These are phyloP conservation scores for Colletotrichum scovillei DNA, from an alignment of 2,329 filamentous ascomycete species.

Conservation along the genomic window DNA sequence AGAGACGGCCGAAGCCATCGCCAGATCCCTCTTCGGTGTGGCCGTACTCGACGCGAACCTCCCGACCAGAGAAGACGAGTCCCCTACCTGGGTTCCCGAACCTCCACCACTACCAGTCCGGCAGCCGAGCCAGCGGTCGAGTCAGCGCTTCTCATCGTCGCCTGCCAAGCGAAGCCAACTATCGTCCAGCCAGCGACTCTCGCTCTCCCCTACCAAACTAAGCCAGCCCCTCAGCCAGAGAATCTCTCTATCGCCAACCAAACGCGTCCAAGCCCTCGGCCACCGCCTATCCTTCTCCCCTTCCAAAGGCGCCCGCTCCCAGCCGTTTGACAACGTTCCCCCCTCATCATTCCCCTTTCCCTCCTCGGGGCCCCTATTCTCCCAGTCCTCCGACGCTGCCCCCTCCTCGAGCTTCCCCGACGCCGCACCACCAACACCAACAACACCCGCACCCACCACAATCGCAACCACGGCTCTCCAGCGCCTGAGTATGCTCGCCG, in stretches of 20 bases:
- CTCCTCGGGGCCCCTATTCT: not conserved
- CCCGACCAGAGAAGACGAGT: constrained; percentile 2
- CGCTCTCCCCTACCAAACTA: constrained; percentile 24
- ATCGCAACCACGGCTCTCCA: constrained; percentile 24
- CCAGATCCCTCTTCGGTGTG: constrained; percentile 30
- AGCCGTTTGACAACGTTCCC: not conserved
- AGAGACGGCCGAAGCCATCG: constrained; percentile 34
- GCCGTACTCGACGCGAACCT: constrained; percentile 30
- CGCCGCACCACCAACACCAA: not conserved
- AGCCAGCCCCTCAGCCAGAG: constrained; percentile 13
- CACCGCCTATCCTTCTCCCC: constrained; percentile 21
- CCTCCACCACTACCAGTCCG: not conserved
- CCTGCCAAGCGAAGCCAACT: constrained; percentile 11
- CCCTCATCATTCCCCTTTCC: constrained; percentile 5
- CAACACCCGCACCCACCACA: too few relatives aligned
- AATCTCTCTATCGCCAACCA: constrained; percentile 15
- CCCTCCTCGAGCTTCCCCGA: not conserved
- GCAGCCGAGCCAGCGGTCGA: constrained; percentile 14
- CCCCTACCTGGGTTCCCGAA: constrained; percentile 27
- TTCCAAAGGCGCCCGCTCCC: constrained; percentile 5
- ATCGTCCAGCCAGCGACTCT: constrained; percentile 15
- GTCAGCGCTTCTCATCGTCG: constrained; percentile 19
- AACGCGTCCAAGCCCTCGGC: constrained; percentile 9
- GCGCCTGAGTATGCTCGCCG: constrained; percentile 35
- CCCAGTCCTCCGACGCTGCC: constrained; percentile 9